Evolutionary conservation across 2,329 filamentous ascomycete genomes (phyloP).

Genomic region (Nothophaeocryptopus gaeumannii): DNA sequence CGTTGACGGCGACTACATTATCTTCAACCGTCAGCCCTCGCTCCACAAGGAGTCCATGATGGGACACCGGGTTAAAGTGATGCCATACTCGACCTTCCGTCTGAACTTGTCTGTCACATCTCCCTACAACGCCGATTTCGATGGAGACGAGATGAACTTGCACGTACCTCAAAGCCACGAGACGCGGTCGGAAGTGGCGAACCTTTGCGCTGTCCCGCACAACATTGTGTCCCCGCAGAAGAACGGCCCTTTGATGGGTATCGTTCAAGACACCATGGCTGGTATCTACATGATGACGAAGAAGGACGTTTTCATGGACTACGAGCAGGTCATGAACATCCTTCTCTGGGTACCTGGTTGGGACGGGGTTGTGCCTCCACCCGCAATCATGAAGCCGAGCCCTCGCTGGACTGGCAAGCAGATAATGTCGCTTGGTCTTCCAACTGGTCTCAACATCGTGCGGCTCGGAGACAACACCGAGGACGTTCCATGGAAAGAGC

Average conservation of each 20-base stretch:
- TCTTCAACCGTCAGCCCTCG: slow-evolving; percentile 99
- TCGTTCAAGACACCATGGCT: slow-evolving; percentile 95
- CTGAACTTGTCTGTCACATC: slow-evolving; percentile 96
- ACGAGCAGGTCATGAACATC: slow-evolving; percentile 92
- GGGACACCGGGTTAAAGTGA: slow-evolving; percentile 94
- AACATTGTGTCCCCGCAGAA: slow-evolving; percentile 98
- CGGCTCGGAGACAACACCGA: slow-evolving; percentile 45
- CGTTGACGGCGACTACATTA: slow-evolving; percentile 93
- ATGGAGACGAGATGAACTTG: slow-evolving; percentile 99
- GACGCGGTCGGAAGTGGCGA: slow-evolving; percentile 87
- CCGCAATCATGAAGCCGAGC: slow-evolving; percentile 88
- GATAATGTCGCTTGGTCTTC: slow-evolving; percentile 89
- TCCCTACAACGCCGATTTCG: slow-evolving; percentile 99
- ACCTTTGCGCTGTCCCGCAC: slow-evolving; percentile 94
- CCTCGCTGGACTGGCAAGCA: slow-evolving; percentile 98
- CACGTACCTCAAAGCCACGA: slow-evolving; percentile 98
- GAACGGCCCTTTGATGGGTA: slow-evolving; percentile 98
- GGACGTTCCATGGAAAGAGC: slow-evolving; percentile 30
- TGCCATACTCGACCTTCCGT: slow-evolving; percentile 98
- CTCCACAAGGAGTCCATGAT: slow-evolving; percentile 99
- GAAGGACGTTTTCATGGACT: slow-evolving; percentile 84
- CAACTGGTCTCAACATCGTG: slow-evolving; percentile 75
- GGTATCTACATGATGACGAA: slow-evolving; percentile 96
- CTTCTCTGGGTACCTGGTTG: slow-evolving; percentile 97
- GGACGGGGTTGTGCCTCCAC: slow-evolving; percentile 90